phyloP scores from a whole-genome alignment of 2,329 filamentous ascomycete species.

The Aureobasidium namibiae region DNA sequence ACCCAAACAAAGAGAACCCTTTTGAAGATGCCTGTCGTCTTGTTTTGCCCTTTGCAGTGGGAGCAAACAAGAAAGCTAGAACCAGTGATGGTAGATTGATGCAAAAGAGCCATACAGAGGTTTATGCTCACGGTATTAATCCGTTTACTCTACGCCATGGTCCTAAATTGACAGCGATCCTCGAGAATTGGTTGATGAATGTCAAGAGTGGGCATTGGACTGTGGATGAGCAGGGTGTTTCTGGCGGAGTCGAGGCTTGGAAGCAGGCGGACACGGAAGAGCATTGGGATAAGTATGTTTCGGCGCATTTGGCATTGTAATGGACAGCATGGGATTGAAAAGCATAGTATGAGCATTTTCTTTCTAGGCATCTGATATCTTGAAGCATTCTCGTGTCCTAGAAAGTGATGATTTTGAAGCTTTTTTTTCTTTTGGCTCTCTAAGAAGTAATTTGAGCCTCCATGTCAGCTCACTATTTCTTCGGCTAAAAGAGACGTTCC shows the following conservation, averaged over 20 bases:
- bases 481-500: neutral
- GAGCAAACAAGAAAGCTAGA: conserved; percentile 23
- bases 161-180: conserved; percentile 24
- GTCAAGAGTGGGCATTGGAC: conserved; percentile 26
- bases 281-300: conserved; percentile 19
- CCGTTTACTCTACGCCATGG: conserved; percentile 27
- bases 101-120: conserved; percentile 22
- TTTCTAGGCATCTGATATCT: neutral
- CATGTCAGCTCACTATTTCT: neutral
- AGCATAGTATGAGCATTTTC: neutral
- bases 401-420: no score
- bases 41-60: conserved; percentile 25
- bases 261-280: conserved; percentile 26
- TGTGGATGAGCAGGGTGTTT: conserved; percentile 24
- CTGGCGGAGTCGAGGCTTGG: conserved; percentile 25
- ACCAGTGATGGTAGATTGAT: conserved; percentile 25
- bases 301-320: conserved; percentile 2
- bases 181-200: conserved; percentile 26
- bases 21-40: conserved; percentile 28
- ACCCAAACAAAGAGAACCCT: conserved; percentile 26
- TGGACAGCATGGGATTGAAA: neutral
- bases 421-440: no score
- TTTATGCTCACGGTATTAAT: conserved; percentile 27
- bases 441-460: neutral
- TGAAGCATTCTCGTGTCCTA: neutral